phyloP scores from a whole-genome alignment of 164 flowering plant genomes.

The Chimonanthus salicifolius region DNA sequence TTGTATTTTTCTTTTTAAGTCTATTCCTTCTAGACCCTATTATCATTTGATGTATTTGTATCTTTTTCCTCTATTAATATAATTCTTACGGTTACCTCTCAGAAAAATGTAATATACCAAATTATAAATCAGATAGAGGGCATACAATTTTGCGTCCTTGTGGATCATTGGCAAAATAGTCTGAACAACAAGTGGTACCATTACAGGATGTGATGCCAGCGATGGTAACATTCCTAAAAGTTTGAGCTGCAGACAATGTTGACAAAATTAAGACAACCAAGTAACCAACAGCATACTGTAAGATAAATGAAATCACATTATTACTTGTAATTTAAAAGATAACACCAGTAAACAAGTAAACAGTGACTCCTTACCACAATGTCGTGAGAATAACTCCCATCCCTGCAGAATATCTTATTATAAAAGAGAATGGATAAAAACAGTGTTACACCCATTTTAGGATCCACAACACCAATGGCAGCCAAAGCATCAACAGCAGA shows the following conservation, averaged over 20 bases:
- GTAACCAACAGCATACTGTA: not conserved
- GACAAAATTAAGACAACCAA: constrained; percentile 1
- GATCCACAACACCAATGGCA: constrained; percentile 51
- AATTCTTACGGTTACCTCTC: too few relatives aligned
- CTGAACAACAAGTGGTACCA: constrained; percentile 77
- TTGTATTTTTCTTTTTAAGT: too few relatives aligned
- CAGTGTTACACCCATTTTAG: constrained; percentile 60
- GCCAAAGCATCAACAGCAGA: constrained; percentile 60
- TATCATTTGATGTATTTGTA: too few relatives aligned
- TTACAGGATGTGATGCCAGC: constrained; percentile 70
- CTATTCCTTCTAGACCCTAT: too few relatives aligned
- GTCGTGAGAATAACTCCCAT: constrained; percentile 23
- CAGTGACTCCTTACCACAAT: constrained; percentile 40
- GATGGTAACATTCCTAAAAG: constrained; percentile 72
- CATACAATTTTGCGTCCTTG: constrained; percentile 61
- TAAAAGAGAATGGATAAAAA: constrained; percentile 60
- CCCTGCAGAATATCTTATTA: constrained; percentile 39
- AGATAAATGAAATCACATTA: not conserved
- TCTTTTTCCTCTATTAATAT: too few relatives aligned
- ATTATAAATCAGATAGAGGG: constrained; percentile 9
- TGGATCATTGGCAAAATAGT: constrained; percentile 80
- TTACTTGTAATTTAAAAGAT: not conserved
- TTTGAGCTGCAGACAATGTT: constrained; percentile 52
- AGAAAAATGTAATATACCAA: not conserved
- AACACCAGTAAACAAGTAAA: not conserved